Base-by-base conservation (phyloP, 352 stramenopile species). In the Phytopythium ostracodes region DNA sequence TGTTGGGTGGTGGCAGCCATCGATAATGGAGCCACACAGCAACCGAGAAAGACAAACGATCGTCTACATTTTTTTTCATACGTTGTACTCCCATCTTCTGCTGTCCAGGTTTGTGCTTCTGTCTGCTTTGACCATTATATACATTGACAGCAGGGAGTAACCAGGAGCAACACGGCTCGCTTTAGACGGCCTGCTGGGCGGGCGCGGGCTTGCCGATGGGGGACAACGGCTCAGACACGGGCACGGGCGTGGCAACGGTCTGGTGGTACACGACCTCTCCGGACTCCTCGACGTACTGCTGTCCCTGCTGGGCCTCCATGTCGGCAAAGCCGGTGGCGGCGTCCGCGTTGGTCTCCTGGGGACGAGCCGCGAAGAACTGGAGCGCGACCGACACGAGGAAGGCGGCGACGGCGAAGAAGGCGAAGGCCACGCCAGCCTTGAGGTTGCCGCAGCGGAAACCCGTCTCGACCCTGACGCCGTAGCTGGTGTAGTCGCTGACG, bases 351-450 rank as follows among this genome's bases (percentile, higher is more conserved):
- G 12, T 46, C 35, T 35, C 10, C 47, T 36, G 24, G 14, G 24
- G 47, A 2, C 24, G 12, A 8, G 10, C 66, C 52, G 17, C 52
- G 1, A 76, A 35, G 69, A 79, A 77, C 63, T 76, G 81, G 60
- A 83, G 53, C 31, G 67, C 67, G 27, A 85, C 40, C 18, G 65
- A 68, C 55, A 71, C 52, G 43, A 77, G 36, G 50, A 81, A 65
- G 56, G 75, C 43, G 11, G 49, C 70, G 46, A 76, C 71, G 0
- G 70, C 69, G 33, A 89, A 17, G 62, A 84, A 81, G 31, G 71
- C 64, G 60, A 82, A 80, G 36, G 63, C 71, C 24, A 68, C 65
- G 17, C 66, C 72, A 25, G 66, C 61, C 38, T 56, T 78, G 49
- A 84, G 52, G 70, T 70, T 79, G 60, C 67, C 60, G 56, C 76